phyloP scores from a whole-genome alignment of 2,329 filamentous ascomycete genomes.

The Apiospora kogelbergensis region DNA sequence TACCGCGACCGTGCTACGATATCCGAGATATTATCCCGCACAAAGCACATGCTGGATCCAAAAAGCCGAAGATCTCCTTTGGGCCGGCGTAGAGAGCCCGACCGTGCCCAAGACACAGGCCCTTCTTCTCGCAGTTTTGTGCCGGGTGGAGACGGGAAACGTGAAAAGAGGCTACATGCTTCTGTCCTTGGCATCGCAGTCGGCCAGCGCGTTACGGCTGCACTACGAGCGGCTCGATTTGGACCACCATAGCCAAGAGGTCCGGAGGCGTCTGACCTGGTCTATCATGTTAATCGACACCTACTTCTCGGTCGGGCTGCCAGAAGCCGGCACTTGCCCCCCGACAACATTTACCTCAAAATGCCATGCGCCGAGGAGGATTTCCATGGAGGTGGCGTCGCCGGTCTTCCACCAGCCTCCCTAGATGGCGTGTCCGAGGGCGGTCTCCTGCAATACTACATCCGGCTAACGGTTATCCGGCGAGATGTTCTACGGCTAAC shows the following conservation, averaged over 20 bases:
- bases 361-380: constrained; percentile 45
- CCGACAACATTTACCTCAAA: constrained; percentile 40
- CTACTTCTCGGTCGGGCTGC: constrained; percentile 42
- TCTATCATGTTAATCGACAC: constrained; percentile 43
- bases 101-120: constrained; percentile 34
- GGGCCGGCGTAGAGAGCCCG: constrained; percentile 21
- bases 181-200: constrained; percentile 42
- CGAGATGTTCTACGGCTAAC: constrained; percentile 24
- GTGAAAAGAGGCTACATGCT: constrained; percentile 48
- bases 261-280: constrained; percentile 44
- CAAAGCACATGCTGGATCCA: constrained; percentile 20
- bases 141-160: constrained; percentile 42
- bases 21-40: constrained; percentile 4
- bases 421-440: not conserved
- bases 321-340: constrained; percentile 45
- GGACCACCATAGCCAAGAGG: constrained; percentile 41
- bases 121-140: constrained; percentile 44
- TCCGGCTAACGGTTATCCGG: constrained; percentile 19
- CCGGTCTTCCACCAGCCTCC: not conserved
- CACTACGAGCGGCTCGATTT: constrained; percentile 39
- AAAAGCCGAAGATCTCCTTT: constrained; percentile 22
- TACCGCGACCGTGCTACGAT: constrained; percentile 16
- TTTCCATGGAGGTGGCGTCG: constrained; percentile 25
- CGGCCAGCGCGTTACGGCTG: constrained; percentile 41
- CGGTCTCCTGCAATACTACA: constrained; percentile 19